These are phyloP conservation scores for Papiliotrema laurentii DNA, from an alignment of 1,284 basidiomycete species.

Conservation along the genomic window DNA sequence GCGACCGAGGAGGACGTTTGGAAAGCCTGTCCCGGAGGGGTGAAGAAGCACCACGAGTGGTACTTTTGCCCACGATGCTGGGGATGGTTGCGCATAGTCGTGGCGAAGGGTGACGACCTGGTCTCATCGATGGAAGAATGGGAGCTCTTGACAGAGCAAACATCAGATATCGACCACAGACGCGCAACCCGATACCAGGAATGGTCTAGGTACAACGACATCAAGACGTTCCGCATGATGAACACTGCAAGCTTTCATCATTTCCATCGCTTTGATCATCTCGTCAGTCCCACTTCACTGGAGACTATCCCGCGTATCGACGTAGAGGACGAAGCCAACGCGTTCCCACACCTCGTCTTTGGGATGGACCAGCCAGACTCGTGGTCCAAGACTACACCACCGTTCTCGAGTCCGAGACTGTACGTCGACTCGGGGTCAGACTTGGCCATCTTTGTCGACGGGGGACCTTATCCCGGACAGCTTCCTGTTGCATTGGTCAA, in stretches of 20 bases:
- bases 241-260: slow-evolving; percentile 17
- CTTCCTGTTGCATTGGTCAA: slow-evolving; percentile 22
- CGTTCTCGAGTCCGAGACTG: slow-evolving; percentile 11
- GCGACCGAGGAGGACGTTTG: slow-evolving; percentile 24
- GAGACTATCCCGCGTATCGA: slow-evolving; percentile 23
- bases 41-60: slow-evolving; percentile 24
- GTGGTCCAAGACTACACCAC: slow-evolving; percentile 6
- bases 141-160: slow-evolving; percentile 4
- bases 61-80: slow-evolving; percentile 41
- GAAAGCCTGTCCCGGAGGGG: slow-evolving; percentile 33
- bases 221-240: slow-evolving; percentile 10
- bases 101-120: slow-evolving; percentile 9
- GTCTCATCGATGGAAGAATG: slow-evolving; percentile 23
- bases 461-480: slow-evolving; percentile 32
- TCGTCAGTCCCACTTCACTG: slow-evolving; percentile 11
- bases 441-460: slow-evolving; percentile 30
- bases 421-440: slow-evolving; percentile 20
- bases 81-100: slow-evolving; percentile 31
- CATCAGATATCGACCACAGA: background rate
- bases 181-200: slow-evolving; percentile 5
- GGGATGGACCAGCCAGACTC: slow-evolving; percentile 9
- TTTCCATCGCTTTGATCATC: slow-evolving; percentile 23
- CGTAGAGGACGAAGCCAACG: slow-evolving; percentile 21
- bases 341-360: slow-evolving; percentile 29
- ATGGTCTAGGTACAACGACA: slow-evolving; percentile 13